Base-by-base conservation (phyloP, 768 basidiomycete species). In the Podaxis pistillaris region DNA sequence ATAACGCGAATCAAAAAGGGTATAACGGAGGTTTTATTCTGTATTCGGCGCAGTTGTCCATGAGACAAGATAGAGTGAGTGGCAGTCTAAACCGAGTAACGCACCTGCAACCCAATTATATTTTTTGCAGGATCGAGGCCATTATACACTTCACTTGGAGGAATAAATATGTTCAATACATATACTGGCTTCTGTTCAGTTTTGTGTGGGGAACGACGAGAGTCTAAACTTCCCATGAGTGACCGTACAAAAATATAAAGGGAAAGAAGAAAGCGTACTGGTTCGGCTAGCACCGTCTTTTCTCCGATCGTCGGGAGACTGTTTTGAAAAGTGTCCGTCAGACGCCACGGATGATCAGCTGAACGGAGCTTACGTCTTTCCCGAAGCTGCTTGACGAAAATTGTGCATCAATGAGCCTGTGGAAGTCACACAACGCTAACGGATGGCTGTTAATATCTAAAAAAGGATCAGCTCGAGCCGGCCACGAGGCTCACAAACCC, bases 401-500 rank as follows among this genome's bases (percentile, higher is more conserved):
- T 44, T 77, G 73, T 8, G 73, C 70, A 61, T 94, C 91, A 65
- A 96, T 86, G 46, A 78, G 66, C 24, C 82, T 84, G 69, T 92
- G 88, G 9, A 96, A 75, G 50, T 91, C 89, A 68, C 86, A 85
- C 13, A 71, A 69, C 15, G 83, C 76, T 33, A 96, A 74, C 3
- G 86, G 86, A 68, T 93, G 91, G 19, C 78, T 79, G 74, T 96
- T 96, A 71, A 96, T 81, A 71, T 90, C 94, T 96, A 67, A 30
- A 50, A 33, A 41, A 33, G 52, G 55, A 44, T 49, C 50, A 47
- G 47, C 65, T 22, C n/a, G 56, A 49, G 33, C 41, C 30, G 33
- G 40, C 58, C 44, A 59, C 47, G 62, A 60, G 63, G 41, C 56
- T 38, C 40, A 67, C 38, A 64, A 40, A 49, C 22, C 73, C 87